Base-by-base conservation (phyloP, 2,329 filamentous ascomycete species). In the Bisporella sp. region DNA sequence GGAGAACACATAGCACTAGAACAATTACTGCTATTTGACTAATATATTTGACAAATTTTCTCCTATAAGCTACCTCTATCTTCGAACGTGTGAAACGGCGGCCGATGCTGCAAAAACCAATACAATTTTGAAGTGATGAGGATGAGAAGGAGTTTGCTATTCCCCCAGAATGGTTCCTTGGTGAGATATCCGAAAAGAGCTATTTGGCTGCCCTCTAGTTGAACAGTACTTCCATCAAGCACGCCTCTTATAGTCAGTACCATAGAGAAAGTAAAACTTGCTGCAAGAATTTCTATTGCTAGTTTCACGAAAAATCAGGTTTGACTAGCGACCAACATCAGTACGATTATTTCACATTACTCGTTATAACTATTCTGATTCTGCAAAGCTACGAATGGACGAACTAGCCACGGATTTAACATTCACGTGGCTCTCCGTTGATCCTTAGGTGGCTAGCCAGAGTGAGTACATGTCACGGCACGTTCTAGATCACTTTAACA, bases 401-500 rank as follows among this genome's bases (percentile, higher is more conserved):
- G 79, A 87, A 61, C 74, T 95, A 39, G 90, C 89, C 6, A 84
- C 89, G 29, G 79, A 83, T 21, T 77, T 85, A 58, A 84, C 87
- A 47, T 84, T 84, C 46, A 81, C 82, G 60, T 90, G 87, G 84
- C 74, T 95, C 53, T 89, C 89, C 82, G 87, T 93, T 43, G 89
- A 95, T 65, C 82, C 87, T 0, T 95, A 87, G 85, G 91, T 96
- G 73, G 87, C 89, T n/a, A 74, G 86, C 61, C 83, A 95, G 70
- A 80, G 84, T 62, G 78, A 87, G 58, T 97, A 96, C 66, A 84
- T 89, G 55, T 89, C 90, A 97, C 92, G 1, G 92, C 91, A 39
- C 60, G 91, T 96, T 40, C 75, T 96, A 45, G 89, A 95, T 64
- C 92, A 96, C 69, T 93, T 96, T 61, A 84, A 95, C 58, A 92